Base-by-base conservation (phyloP, 108 stramenopile genomes). In the Discostella stelligeroides region DNA sequence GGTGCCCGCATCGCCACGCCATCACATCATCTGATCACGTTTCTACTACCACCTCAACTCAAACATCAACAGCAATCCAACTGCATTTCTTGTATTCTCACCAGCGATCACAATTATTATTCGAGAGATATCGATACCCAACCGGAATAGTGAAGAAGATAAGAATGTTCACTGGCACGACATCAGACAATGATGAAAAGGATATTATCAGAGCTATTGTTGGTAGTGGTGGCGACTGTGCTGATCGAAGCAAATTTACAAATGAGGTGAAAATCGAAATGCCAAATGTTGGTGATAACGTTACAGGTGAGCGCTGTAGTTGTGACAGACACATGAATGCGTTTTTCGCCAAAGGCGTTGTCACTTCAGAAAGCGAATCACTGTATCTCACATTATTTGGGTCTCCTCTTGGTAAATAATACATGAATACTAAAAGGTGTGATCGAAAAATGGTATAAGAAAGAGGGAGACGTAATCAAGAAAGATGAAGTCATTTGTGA, bases 401-500 rank as follows among this genome's bases (percentile, higher is more conserved):
- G 3, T 6, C 6, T 34, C 6, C 34, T 5, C 6, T 5, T 34
- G 34, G 34, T 3, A 5, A 34, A 34, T 6, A 3, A 6, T 34
- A 3, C 3, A 34, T 34, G 5, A 34, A 3, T 34, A 34, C 6
- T 34, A 3, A 34, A 34, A 71, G 77, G 77, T 34, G 55, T 50
- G 17, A 67, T 79, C 34, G 60, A 71, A 48, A 80, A 30, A 50
- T 80, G 79, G 79, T 71, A 75, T 54, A 75, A 75, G 37, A 56
- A 65, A 58, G 51, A 64, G 21, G 79, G 79, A 38, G 79, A 80
- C 65, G 11, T 80, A 23, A 80, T 80, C 21, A 47, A 43, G 25
- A 51, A 37, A 41, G 75, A 76, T 25, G 79, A 80, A 18, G 70
- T 71, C 0, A 60, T 80, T 24, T 80, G 79, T 60, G 79, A 80